Conservation (phyloP, 139 green algal species). For the Volvox reticuliferus region DNA sequence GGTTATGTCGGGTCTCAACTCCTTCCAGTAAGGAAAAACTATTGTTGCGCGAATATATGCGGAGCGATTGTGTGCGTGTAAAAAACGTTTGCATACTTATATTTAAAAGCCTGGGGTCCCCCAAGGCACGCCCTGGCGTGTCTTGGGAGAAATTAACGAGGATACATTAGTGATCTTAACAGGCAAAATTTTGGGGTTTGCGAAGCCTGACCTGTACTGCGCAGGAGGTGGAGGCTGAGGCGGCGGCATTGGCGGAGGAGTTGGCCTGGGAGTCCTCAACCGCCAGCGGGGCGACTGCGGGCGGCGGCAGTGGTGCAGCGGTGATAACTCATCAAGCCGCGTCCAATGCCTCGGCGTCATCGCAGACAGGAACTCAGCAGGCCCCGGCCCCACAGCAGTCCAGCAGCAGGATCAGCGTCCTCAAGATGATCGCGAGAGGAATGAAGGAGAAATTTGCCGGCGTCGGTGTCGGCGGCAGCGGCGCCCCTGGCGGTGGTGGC, state of each 20-base stretch:
- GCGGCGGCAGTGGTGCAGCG: background rate
- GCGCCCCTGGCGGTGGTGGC: background rate
- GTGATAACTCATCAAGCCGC: background rate
- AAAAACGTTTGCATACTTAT: too few relatives aligned
- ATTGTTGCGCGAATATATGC: too few relatives aligned
- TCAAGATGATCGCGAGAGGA: slow-evolving; percentile 30
- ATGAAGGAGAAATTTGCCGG: slow-evolving; percentile 40
- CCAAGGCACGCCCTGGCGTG: too few relatives aligned
- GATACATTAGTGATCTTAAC: too few relatives aligned
- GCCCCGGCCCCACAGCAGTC: background rate
- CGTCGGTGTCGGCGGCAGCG: slow-evolving; percentile 9
- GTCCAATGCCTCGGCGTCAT: background rate
- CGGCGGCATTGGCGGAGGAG: slow-evolving; percentile 24
- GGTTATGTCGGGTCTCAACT: too few relatives aligned
- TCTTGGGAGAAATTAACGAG: too few relatives aligned
- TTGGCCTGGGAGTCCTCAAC: slow-evolving; percentile 9
- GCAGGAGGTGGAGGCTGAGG: slow-evolving; percentile 43
- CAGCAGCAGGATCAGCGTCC: slow-evolving; percentile 23
- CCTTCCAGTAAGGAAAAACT: too few relatives aligned
- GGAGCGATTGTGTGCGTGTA: too few relatives aligned
- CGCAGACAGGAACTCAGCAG: background rate
- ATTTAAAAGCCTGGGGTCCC: too few relatives aligned
- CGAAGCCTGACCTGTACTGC: too few relatives aligned
- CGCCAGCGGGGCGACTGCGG: background rate
- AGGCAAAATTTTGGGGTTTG: too few relatives aligned